Conservation (phyloP, 1,284 basidiomycete genomes). For the Sphagnurus paluster region DNA sequence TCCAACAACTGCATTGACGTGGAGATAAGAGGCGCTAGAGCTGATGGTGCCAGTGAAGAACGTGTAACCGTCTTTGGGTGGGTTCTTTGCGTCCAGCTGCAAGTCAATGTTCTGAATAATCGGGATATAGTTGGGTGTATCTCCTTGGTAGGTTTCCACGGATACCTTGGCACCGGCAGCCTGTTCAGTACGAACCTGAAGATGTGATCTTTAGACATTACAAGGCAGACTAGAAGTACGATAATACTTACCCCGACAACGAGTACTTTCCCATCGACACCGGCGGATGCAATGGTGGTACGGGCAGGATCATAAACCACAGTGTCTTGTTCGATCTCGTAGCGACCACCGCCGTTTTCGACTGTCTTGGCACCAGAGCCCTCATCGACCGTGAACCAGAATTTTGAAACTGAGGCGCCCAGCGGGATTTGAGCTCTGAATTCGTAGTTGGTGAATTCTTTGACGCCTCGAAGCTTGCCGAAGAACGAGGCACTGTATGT, state of each 20-base stretch:
- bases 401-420: slow-evolving; percentile 2
- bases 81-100: not conserved
- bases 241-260: slow-evolving; percentile 1
- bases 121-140: not conserved
- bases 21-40: not conserved
- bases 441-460: not conserved
- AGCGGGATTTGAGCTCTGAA: slow-evolving; percentile 1
- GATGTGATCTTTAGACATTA: not conserved
- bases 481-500: not conserved
- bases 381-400: slow-evolving; percentile 4
- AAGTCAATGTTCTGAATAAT: not conserved
- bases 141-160: not conserved
- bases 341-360: not conserved
- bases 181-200: not conserved
- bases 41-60: slow-evolving; percentile 2
- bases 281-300: not conserved
- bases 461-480: not conserved
- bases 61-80: slow-evolving; percentile 1
- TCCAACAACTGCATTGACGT: not conserved
- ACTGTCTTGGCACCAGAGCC: not conserved
- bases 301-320: not conserved
- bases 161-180: not conserved
- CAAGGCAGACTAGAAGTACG: too few relatives aligned
- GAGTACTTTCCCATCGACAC: not conserved
- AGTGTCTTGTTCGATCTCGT: not conserved